Evolutionary conservation across 495 filamentous ascomycete genomes (phyloP).

Genomic region (Achaetomiella virescens): DNA sequence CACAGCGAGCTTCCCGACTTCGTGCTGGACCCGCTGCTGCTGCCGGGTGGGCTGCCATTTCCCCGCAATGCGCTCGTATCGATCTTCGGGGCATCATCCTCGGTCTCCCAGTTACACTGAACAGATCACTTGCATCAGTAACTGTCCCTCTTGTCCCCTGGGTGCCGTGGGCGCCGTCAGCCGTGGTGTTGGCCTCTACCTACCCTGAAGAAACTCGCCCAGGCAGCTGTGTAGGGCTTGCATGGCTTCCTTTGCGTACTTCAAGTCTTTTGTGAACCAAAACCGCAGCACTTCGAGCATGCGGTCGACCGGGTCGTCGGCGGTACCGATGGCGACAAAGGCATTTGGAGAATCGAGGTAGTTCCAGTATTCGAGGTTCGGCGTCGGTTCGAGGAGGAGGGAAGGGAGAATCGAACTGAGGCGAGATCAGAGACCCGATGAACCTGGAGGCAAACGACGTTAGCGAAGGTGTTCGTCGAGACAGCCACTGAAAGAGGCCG

Average conservation of each 20-base stretch:
- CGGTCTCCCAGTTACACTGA: conserved; percentile 89
- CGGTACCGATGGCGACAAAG: conserved; percentile 92
- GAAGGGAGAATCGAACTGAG: conserved; percentile 89
- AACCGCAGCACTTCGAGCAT: conserved; percentile 91
- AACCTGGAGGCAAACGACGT: conserved; percentile 49
- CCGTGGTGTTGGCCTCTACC: conserved; percentile 20
- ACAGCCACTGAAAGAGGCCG: not conserved
- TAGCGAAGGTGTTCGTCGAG: not conserved
- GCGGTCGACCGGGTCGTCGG: conserved; percentile 81
- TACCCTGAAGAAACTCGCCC: conserved; percentile 96
- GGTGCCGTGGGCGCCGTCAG: not conserved
- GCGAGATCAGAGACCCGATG: conserved; percentile 95
- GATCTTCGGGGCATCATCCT: conserved; percentile 55
- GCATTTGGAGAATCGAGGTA: conserved; percentile 94
- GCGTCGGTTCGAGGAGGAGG: conserved; percentile 91
- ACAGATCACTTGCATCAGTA: conserved; percentile 6
- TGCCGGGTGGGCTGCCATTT: conserved; percentile 28
- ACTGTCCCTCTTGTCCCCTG: not conserved
- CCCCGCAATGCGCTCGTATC: conserved; percentile 34
- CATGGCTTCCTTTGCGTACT: conserved; percentile 97
- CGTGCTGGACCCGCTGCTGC: conserved; percentile 44
- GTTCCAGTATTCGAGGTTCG: conserved; percentile 98
- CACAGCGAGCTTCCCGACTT: conserved; percentile 37
- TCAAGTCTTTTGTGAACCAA: conserved; percentile 98
- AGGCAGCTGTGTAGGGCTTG: conserved; percentile 95